These are phyloP conservation scores for Fagopyrum tataricum DNA, from an alignment of 148 eudicot species.

Conservation along the genomic window DNA sequence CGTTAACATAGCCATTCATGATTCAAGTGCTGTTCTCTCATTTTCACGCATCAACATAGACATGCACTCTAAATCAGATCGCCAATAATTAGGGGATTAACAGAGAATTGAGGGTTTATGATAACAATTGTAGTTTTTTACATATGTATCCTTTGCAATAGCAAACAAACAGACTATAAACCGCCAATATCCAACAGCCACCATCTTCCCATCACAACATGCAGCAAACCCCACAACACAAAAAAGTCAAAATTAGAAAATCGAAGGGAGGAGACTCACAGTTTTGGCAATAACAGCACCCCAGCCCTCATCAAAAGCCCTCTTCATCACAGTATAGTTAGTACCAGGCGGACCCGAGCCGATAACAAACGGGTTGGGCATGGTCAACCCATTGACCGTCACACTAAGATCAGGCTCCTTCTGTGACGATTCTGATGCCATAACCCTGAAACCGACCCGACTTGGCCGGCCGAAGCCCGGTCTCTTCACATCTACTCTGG, in stretches of 20 bases:
- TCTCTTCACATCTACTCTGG: background rate
- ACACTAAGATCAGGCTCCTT: constrained; percentile 78
- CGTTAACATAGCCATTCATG: background rate
- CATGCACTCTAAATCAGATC: background rate
- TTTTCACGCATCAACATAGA: constrained; percentile 7
- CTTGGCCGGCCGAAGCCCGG: constrained; percentile 14
- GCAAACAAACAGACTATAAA: background rate
- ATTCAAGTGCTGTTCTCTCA: too few species aligned
- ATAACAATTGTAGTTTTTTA: background rate
- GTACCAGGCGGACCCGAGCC: constrained; percentile 99
- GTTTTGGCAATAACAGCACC: constrained; percentile 98
- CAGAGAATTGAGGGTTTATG: background rate
- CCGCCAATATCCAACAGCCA: background rate
- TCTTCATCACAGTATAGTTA: constrained; percentile 90
- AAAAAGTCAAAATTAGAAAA: background rate
- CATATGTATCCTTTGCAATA: too few species aligned
- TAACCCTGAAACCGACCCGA: constrained; percentile 46
- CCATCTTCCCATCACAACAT: background rate
- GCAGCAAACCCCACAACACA: background rate
- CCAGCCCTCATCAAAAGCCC: constrained; percentile 98
- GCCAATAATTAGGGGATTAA: background rate
- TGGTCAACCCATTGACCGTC: constrained; percentile 77
- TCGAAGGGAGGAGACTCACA: constrained; percentile 27
- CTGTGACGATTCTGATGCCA: constrained; percentile 23
- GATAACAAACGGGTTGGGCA: constrained; percentile 99